phyloP scores from a whole-genome alignment of 2,329 filamentous ascomycete species.

The Sphaerostilbella broomeana region DNA sequence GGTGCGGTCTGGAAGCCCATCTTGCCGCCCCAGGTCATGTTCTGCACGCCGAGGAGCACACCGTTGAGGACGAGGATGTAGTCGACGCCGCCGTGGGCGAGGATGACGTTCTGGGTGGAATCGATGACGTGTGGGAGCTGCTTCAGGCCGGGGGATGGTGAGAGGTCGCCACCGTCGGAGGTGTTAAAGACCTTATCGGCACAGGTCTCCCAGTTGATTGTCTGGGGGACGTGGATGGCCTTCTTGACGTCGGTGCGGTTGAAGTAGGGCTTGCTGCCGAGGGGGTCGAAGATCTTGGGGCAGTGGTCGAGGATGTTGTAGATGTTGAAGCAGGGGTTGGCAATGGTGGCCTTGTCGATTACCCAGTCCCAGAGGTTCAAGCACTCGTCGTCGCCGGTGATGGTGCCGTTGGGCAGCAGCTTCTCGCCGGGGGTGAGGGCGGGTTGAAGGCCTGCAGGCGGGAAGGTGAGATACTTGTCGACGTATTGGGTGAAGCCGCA shows the following conservation, averaged over 20 bases:
- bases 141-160: slow-evolving; percentile 43
- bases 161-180: slow-evolving; percentile 27
- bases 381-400: slow-evolving; percentile 41
- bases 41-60: slow-evolving; percentile 66
- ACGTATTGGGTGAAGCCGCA: slow-evolving; percentile 60
- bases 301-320: slow-evolving; percentile 70
- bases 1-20: slow-evolving; percentile 63
- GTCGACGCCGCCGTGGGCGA: slow-evolving; percentile 66
- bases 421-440: slow-evolving; percentile 36
- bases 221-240: slow-evolving; percentile 57
- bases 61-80: slow-evolving; percentile 62
- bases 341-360: slow-evolving; percentile 41
- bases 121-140: slow-evolving; percentile 68
- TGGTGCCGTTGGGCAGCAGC: slow-evolving; percentile 23
- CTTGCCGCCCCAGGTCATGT: slow-evolving; percentile 71
- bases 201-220: slow-evolving; percentile 14
- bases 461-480: slow-evolving; percentile 58
- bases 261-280: slow-evolving; percentile 70
- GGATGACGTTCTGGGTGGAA: slow-evolving; percentile 62
- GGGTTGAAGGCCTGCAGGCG: slow-evolving; percentile 57
- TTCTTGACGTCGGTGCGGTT: slow-evolving; percentile 62
- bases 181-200: slow-evolving; percentile 11
- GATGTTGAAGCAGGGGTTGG: slow-evolving; percentile 75
- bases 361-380: slow-evolving; percentile 50
- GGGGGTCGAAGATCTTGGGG: slow-evolving; percentile 61